Percentiles rank a stretch among this genome's conserved stretches.
Evolutionary conservation across 2,329 filamentous ascomycete genomes (phyloP).

Genomic region (Elsinoe arachidis): DNA sequence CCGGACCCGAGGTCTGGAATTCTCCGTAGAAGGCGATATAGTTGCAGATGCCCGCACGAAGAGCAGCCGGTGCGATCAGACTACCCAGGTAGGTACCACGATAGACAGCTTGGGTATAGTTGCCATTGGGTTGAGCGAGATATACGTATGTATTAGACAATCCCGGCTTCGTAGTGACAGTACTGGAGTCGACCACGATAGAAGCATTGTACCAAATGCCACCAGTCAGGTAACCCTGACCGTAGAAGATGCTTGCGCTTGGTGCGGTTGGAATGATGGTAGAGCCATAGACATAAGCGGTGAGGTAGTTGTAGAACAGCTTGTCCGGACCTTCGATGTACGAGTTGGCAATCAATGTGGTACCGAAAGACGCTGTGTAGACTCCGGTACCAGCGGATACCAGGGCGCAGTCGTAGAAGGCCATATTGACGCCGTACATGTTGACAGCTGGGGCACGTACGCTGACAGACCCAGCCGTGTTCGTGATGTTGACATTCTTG

Average conservation of each 20-base stretch:
- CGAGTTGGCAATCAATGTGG: slow-evolving; percentile 36
- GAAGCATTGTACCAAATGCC: slow-evolving; percentile 18
- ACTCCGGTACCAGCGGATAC: slow-evolving; percentile 30
- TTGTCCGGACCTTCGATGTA: slow-evolving; percentile 39
- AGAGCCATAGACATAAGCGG: slow-evolving; percentile 37
- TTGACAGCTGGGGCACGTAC: slow-evolving; percentile 24
- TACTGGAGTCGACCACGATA: slow-evolving; percentile 16
- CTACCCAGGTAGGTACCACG: slow-evolving; percentile 32
- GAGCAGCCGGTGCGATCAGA: slow-evolving; percentile 32
- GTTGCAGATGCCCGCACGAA: slow-evolving; percentile 23
- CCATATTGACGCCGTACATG: slow-evolving; percentile 33
- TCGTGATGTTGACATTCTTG: slow-evolving; percentile 35
- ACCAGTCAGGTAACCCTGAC: slow-evolving; percentile 12
- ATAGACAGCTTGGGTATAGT: slow-evolving; percentile 34
- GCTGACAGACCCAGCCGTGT: slow-evolving; percentile 22
- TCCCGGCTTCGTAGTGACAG: slow-evolving; percentile 15
- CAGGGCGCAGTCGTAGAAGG: slow-evolving; percentile 39
- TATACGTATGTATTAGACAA: slow-evolving; percentile 33
- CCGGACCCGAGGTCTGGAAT: slow-evolving; percentile 34
- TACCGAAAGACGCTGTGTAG: slow-evolving; percentile 25
- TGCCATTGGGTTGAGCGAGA: slow-evolving; percentile 33
- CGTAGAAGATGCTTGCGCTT: slow-evolving; percentile 25
- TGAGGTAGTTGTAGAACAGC: slow-evolving; percentile 34
- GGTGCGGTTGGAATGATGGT: slow-evolving; percentile 33
- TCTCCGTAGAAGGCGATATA: slow-evolving; percentile 33